These are phyloP conservation scores for Lizonia empirigonia DNA, from an alignment of 2,329 filamentous ascomycete species.

Conservation along the genomic window DNA sequence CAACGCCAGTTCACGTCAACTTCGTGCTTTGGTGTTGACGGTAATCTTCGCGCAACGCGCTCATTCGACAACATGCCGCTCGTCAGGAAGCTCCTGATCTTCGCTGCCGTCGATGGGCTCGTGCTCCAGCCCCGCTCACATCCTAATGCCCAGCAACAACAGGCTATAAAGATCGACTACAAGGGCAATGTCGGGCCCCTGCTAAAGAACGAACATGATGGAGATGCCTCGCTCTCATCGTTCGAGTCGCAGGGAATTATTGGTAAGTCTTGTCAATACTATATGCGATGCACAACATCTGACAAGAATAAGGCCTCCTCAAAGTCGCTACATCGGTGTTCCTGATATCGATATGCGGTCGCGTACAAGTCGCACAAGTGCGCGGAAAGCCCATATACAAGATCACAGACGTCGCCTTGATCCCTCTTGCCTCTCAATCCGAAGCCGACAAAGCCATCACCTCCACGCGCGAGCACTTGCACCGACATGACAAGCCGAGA, in stretches of 20 bases:
- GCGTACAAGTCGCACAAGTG: conserved; percentile 87
- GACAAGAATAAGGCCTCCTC: conserved; percentile 71
- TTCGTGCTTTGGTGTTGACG: not conserved
- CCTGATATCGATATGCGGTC: conserved; percentile 82
- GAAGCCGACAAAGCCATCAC: conserved; percentile 76
- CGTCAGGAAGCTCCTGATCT: conserved; percentile 78
- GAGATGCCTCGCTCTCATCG: conserved; percentile 45
- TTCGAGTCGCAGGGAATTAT: conserved; percentile 60
- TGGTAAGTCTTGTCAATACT: conserved; percentile 51
- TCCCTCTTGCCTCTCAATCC: conserved; percentile 76
- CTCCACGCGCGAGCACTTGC: conserved; percentile 59
- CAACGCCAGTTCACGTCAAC: conserved; percentile 1
- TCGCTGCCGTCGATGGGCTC: conserved; percentile 81
- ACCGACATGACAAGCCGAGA: conserved; percentile 43
- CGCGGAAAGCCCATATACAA: conserved; percentile 82
- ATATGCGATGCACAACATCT: not conserved
- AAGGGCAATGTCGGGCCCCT: conserved; percentile 60
- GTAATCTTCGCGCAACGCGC: not conserved
- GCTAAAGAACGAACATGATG: conserved; percentile 48
- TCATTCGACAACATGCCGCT: conserved; percentile 67
- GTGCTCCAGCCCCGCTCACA: conserved; percentile 70
- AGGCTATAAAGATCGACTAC: conserved; percentile 74
- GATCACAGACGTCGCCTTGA: conserved; percentile 87
- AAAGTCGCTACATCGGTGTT: conserved; percentile 81
- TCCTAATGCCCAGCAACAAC: conserved; percentile 58